Evolutionary conservation across 768 basidiomycete species (phyloP).

Genomic region (Stropharia rugosoannulata): DNA sequence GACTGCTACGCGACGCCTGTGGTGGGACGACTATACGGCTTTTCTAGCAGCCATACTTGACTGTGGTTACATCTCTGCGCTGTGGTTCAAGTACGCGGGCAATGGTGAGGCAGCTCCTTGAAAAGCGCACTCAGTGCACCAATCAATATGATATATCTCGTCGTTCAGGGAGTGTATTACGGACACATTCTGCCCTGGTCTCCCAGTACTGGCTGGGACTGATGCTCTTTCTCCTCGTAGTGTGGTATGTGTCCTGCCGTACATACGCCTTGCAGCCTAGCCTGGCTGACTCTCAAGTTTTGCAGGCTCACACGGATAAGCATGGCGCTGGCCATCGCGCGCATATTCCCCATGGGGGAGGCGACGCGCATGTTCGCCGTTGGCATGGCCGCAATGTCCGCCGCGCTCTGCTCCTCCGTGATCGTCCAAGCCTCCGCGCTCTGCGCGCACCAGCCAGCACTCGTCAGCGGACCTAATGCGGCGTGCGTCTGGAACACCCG

Average conservation of each 20-base stretch:
- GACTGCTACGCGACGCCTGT: slow-evolving; percentile 12
- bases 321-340: slow-evolving; percentile 15
- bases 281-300: too few species aligned
- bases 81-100: slow-evolving; percentile 14
- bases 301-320: slow-evolving; percentile 15
- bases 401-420: slow-evolving; percentile 4
- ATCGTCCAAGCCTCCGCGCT: slow-evolving; percentile 3
- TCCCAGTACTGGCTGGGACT: slow-evolving; percentile 10
- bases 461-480: neutral
- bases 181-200: slow-evolving; percentile 5
- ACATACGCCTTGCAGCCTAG: too few species aligned
- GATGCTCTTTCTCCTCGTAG: slow-evolving; percentile 9
- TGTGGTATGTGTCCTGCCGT: slow-evolving; percentile 2
- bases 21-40: slow-evolving; percentile 23
- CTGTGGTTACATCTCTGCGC: slow-evolving; percentile 10
- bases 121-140: too few species aligned
- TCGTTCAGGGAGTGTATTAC: slow-evolving; percentile 7
- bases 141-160: neutral
- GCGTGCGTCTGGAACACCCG: neutral
- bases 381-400: slow-evolving; percentile 11
- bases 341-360: slow-evolving; percentile 12
- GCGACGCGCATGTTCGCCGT: slow-evolving; percentile 12
- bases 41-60: slow-evolving; percentile 14
- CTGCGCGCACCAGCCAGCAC: neutral
- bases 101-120: neutral